Percentiles rank a stretch among this genome's conserved stretches.
Conservation (phyloP, 176 grass and related monocot genomes). For the Phyllostachys edulis region DNA sequence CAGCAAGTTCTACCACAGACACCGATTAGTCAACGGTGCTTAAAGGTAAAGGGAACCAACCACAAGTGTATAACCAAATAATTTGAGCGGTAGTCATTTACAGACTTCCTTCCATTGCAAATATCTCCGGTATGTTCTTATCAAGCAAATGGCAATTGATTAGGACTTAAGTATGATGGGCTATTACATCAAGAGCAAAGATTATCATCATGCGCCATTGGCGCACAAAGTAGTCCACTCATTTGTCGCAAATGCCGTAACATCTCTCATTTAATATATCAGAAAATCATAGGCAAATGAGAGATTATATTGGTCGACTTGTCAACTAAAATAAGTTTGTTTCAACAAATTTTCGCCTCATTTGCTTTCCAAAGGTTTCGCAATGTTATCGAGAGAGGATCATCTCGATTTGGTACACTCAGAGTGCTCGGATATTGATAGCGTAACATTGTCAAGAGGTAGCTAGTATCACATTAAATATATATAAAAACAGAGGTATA, state of each 20-base stretch:
- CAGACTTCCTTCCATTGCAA: conserved; percentile 44
- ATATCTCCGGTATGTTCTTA: conserved; percentile 46
- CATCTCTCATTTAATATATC: background rate
- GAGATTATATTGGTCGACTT: background rate
- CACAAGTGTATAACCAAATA: conserved; percentile 46
- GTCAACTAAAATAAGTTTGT: conserved; percentile 49
- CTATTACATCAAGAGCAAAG: conserved; percentile 43
- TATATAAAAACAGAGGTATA: background rate
- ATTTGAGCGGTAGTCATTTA: conserved; percentile 35
- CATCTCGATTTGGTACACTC: no score
- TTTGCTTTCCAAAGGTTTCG: conserved; percentile 98
- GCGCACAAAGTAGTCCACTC: conserved; percentile 99
- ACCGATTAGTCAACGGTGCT: conserved; percentile 34
- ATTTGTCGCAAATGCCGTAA: conserved; percentile 66
- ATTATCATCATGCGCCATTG: conserved; percentile 56
- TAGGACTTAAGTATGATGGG: conserved; percentile 32
- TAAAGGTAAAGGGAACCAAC: conserved; percentile 50
- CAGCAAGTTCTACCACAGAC: conserved; percentile 37
- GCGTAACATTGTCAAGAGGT: conserved; percentile 18
- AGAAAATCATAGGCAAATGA: background rate
- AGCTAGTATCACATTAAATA: background rate
- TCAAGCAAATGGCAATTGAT: conserved; percentile 52
- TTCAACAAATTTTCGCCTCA: conserved; percentile 91
- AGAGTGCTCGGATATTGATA: conserved; percentile 92
- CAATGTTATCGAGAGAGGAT: no score